Base-by-base conservation (phyloP, 768 basidiomycete genomes). In the Podaxis pistillaris region DNA sequence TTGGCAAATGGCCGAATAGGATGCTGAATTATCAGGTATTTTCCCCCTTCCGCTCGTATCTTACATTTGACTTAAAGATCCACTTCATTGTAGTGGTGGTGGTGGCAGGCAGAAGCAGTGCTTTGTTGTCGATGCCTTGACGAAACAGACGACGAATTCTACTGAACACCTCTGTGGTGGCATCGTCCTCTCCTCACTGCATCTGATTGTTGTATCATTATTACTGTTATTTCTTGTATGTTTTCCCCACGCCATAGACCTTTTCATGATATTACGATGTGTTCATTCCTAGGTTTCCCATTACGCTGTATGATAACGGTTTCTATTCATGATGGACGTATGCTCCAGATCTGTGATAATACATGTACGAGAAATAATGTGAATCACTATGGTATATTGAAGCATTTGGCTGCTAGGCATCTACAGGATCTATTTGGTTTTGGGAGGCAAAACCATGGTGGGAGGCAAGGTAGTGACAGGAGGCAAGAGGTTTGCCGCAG, bases 401-500 rank as follows among this genome's bases (percentile, higher is more conserved):
- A 24, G 3, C 28, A 49, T 46, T 37, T 36, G 9, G 37, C 54
- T 15, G 30, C 33, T 41, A 50, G 58, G 53, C 46, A 70, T 68
- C 70, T 41, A 63, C 62, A 30, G 28, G 60, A 67, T 60, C 67
- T 73, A 56, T 77, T 75, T 11, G 89, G 89, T 33, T 17, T 28
- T 33, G 28, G 60, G 13, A 22, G 44, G 60, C 68, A 93, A 80
- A 44, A 90, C 83, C 96, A 97, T 98, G 4, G 93, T 93, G 0
- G 91, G 89, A 3, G 96, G 96, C 26, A 98, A 44, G 41, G 41
- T 44, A n/a, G 41, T 4, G 41, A 19, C 15, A 33, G 91, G 81
- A 19, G 96, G 94, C n/a, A 98, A 83, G 40, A 94, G 78, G 54
- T 84, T 77, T 6, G 89, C 83, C 1, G 96, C 85, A 1, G 88